Evolutionary conservation across 495 filamentous ascomycete species (phyloP).

Genomic region (Terfezia claveryi): DNA sequence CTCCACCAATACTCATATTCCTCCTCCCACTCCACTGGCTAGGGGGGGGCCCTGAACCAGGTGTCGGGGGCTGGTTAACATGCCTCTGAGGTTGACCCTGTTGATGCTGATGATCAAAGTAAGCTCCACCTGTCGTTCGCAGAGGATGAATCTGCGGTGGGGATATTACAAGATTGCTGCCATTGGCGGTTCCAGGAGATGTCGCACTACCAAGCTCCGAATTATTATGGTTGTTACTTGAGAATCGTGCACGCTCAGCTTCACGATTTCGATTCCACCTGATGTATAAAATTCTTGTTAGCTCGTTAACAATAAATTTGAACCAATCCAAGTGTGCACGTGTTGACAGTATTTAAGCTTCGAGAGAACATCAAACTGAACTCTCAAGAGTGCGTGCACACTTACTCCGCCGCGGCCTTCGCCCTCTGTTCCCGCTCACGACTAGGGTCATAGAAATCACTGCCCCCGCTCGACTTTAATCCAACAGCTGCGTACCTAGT

Average conservation of each 20-base stretch:
- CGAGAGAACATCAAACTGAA: not conserved
- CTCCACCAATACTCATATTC: not conserved
- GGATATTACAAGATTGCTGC: not conserved
- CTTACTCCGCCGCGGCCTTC: slow-evolving; percentile 19
- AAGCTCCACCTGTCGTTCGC: not conserved
- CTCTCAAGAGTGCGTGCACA: slow-evolving; percentile 3
- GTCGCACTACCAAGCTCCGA: not conserved
- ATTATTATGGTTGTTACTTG: not conserved
- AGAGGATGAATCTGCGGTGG: not conserved
- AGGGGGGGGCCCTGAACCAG: not conserved
- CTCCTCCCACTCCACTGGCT: not conserved
- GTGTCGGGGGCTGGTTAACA: not conserved
- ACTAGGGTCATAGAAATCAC: slow-evolving; percentile 7
- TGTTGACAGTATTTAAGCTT: not conserved
- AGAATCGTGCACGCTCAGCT: slow-evolving; percentile 21
- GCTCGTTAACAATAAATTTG: no score
- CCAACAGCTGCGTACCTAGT: not conserved
- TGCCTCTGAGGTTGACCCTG: not conserved
- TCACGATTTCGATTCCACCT: slow-evolving; percentile 22
- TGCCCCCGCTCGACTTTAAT: not conserved
- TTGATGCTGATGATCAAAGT: not conserved
- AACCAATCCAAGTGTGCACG: no score
- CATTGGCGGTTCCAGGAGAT: not conserved
- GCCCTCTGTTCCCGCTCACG: slow-evolving; percentile 17
- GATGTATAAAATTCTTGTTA: slow-evolving; percentile 4